These are phyloP conservation scores for Calycina herbarum DNA, from an alignment of 2,329 filamentous ascomycete genomes.

Conservation along the genomic window DNA sequence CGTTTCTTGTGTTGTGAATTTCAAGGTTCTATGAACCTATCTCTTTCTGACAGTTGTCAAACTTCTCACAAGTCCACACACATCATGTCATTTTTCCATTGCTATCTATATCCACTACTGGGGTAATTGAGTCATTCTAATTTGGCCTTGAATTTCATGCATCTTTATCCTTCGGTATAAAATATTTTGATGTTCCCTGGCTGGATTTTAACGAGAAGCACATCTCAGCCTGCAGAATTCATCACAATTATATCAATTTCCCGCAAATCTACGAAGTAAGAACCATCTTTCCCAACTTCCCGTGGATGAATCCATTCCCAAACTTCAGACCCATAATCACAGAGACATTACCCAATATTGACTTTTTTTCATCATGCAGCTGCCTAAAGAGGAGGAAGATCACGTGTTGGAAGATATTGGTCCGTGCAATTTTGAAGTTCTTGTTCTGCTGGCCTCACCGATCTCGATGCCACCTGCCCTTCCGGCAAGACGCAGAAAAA, in stretches of 20 bases:
- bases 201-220: background rate
- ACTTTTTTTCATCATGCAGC: background rate
- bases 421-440: background rate
- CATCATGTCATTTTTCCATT: background rate
- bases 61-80: background rate
- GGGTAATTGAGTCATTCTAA: background rate
- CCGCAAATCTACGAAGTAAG: background rate
- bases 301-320: background rate
- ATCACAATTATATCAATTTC: background rate
- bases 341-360: background rate
- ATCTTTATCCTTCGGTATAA: background rate
- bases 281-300: background rate
- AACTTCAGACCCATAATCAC: background rate
- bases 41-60: background rate
- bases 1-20: background rate
- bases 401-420: background rate
- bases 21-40: background rate
- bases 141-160: background rate
- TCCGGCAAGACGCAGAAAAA: background rate
- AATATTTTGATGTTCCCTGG: background rate
- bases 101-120: background rate
- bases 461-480: background rate
- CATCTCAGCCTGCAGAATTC: no score
- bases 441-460: background rate
- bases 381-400: background rate